Evolutionary conservation across 345 rosid species (phyloP).

Genomic region (Rubroshorea leprosula): DNA sequence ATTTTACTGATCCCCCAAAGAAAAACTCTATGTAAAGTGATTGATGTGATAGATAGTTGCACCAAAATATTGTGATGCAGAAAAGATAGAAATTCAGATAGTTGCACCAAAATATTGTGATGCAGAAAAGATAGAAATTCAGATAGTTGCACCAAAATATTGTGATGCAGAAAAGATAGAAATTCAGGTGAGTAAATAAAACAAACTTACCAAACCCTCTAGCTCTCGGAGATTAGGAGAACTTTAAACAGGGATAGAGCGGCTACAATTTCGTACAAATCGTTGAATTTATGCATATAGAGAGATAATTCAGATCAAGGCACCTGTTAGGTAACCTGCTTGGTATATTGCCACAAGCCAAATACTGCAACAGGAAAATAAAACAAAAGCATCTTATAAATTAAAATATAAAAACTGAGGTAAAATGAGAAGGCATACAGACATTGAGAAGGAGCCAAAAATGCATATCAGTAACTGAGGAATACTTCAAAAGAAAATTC

Average conservation of each 20-base stretch:
- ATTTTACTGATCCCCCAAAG: background rate
- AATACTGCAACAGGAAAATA: conserved; percentile 37
- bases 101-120: no score
- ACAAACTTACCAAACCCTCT: conserved; percentile 47
- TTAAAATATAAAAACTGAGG: background rate
- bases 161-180: background rate
- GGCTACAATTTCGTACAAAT: conserved; percentile 47
- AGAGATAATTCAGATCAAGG: conserved; percentile 54
- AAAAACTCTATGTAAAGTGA: no score
- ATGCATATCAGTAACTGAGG: background rate
- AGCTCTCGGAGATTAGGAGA: conserved; percentile 58
- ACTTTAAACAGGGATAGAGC: conserved; percentile 56
- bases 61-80: no score
- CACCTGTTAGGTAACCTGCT: conserved; percentile 45
- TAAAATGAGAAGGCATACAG: background rate
- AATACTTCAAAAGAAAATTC: background rate
- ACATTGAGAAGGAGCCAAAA: background rate
- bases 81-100: no score
- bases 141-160: background rate
- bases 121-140: no score
- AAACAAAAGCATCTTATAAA: conserved; percentile 6
- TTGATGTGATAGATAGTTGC: no score
- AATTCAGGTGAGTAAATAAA: background rate
- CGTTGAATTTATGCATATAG: conserved; percentile 57
- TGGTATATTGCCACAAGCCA: conserved; percentile 51